These are phyloP conservation scores for Carex myosuroides DNA, from an alignment of 176 grass and related monocot genomes.

Conservation along the genomic window DNA sequence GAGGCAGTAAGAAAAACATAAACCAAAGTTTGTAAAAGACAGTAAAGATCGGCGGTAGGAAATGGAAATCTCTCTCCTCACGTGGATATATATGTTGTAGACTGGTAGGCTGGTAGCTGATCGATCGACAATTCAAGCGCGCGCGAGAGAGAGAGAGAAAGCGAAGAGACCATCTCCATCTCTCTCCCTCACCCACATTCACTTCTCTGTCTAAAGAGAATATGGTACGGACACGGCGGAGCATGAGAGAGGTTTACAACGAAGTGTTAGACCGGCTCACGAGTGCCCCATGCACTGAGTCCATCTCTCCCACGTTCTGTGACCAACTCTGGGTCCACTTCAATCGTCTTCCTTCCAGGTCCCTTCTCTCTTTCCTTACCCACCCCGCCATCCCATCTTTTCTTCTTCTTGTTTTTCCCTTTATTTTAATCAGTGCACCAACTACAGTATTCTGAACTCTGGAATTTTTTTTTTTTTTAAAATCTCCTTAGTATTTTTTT, in stretches of 20 bases:
- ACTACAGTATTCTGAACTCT: neutral
- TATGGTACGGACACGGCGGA: constrained; percentile 16
- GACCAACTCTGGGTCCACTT: constrained; percentile 22
- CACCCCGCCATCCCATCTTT: neutral
- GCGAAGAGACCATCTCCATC: neutral
- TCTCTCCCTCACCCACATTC: neutral
- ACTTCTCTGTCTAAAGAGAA: neutral
- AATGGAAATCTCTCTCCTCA: no score
- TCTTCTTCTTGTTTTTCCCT: neutral
- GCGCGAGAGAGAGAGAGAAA: no score
- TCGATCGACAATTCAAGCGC: neutral
- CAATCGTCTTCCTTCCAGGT: constrained; percentile 23
- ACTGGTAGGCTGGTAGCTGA: no score
- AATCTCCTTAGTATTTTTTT: neutral
- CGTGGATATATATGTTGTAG: no score
- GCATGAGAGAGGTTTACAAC: constrained; percentile 17
- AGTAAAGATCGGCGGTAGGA: neutral
- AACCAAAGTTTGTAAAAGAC: neutral
- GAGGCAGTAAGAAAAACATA: no score
- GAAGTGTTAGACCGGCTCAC: constrained; percentile 20
- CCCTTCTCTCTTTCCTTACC: neutral
- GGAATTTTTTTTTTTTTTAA: neutral
- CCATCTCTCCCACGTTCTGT: neutral
- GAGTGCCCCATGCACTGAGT: constrained; percentile 2
- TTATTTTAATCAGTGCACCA: neutral